phyloP scores from a whole-genome alignment of 495 filamentous ascomycete genomes.

The Cercophora newfieldiana region DNA sequence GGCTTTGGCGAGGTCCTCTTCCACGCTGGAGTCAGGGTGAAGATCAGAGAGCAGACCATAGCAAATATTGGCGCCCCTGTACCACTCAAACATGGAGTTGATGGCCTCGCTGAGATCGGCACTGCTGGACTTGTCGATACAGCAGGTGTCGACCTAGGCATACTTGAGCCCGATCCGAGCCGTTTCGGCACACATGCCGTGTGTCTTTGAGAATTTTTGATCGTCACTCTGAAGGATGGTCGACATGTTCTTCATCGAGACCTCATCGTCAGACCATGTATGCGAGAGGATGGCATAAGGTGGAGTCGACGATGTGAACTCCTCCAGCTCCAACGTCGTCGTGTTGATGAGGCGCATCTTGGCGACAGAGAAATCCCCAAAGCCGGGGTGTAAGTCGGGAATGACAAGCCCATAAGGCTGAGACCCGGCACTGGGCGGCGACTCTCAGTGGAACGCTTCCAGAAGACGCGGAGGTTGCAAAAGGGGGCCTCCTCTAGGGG shows the following conservation, averaged over 20 bases:
- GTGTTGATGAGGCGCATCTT: slow-evolving; percentile 13
- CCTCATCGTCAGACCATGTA: slow-evolving; percentile 1
- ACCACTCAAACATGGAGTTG: neutral
- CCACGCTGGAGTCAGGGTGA: neutral
- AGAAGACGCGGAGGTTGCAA: neutral
- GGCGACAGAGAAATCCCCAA: neutral
- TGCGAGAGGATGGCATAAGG: slow-evolving; percentile 12
- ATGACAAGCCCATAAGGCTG: neutral
- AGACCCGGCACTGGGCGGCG: neutral
- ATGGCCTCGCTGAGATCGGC: neutral
- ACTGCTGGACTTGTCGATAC: neutral
- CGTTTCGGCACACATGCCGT: neutral
- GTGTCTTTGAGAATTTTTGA: neutral
- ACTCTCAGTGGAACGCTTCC: neutral
- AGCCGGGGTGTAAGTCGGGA: neutral
- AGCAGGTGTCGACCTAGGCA: neutral
- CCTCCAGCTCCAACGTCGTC: neutral
- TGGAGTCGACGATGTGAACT: neutral
- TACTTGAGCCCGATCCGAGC: neutral
- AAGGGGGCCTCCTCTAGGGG: neutral
- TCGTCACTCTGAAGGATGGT: neutral
- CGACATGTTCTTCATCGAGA: neutral
- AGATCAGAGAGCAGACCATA: neutral
- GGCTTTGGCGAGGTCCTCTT: neutral
- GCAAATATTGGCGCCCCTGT: neutral